Conservation (phyloP, 257 asterid species). For the Primulina eburnea region DNA sequence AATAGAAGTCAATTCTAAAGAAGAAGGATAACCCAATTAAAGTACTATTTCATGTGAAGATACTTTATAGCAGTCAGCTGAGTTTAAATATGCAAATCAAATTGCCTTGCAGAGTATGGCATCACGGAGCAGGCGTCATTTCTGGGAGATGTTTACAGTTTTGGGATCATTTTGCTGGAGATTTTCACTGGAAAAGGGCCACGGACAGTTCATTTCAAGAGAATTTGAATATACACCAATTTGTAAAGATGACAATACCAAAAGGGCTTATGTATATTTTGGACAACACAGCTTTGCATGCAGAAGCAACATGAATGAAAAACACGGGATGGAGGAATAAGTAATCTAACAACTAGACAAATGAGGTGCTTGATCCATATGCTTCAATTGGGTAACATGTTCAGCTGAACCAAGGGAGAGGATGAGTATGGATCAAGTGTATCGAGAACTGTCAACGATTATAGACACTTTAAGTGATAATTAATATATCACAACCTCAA, state of each 20-base stretch:
- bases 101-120: conserved; percentile 40
- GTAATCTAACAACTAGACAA: conserved; percentile 22
- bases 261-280: no score
- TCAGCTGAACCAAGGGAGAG: conserved; percentile 33
- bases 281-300: no score
- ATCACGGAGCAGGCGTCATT: conserved; percentile 36
- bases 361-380: conserved; percentile 22
- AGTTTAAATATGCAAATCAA: neutral
- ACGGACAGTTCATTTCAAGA: conserved; percentile 33
- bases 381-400: conserved; percentile 34
- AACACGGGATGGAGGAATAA: neutral
- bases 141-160: conserved; percentile 50
- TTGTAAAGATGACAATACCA: conserved; percentile 6
- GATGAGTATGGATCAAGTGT: conserved; percentile 30
- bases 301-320: no score
- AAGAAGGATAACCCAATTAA: neutral
- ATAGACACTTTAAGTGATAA: conserved; percentile 13
- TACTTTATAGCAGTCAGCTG: no score
- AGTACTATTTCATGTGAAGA: neutral
- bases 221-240: conserved; percentile 31
- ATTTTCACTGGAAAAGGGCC: conserved; percentile 45
- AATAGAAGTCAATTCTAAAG: no score
- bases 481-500: neutral
- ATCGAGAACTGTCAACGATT: conserved; percentile 22
- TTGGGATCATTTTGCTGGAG: conserved; percentile 50